Evolutionary conservation across 768 basidiomycete genomes (phyloP).

Genomic region (Tulasnella sp.): DNA sequence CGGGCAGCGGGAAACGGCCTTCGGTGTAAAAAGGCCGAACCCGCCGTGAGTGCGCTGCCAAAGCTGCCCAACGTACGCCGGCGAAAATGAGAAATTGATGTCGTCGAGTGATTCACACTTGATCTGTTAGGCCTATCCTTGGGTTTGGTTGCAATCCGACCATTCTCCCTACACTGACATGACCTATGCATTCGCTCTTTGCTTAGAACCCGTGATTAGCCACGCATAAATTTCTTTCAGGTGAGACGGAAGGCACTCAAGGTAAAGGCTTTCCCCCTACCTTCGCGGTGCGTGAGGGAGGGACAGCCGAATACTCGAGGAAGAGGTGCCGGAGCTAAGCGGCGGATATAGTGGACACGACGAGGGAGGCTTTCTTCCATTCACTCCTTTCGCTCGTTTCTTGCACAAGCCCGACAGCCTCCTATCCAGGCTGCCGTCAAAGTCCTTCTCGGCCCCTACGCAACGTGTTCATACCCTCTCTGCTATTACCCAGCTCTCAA

Average conservation of each 20-base stretch:
- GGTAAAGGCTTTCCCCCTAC: no score
- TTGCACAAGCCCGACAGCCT: conserved; percentile 1
- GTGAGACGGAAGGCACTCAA: no score
- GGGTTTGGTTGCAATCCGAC: no score
- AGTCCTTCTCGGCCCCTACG: background rate
- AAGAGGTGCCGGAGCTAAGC: background rate
- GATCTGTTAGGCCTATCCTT: no score
- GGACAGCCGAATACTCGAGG: no score
- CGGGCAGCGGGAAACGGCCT: background rate
- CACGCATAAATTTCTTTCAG: no score
- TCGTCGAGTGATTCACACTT: background rate
- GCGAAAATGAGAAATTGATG: background rate
- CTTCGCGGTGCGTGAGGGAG: no score
- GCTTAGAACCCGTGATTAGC: no score
- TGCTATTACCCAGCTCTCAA: background rate
- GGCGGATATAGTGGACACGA: background rate
- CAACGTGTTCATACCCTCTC: background rate
- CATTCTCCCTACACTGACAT: no score
- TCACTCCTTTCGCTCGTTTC: background rate
- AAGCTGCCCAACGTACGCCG: background rate
- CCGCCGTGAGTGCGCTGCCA: background rate
- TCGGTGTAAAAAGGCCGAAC: background rate
- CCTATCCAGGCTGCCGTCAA: conserved; percentile 3
- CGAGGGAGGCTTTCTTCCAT: background rate
- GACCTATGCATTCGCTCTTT: no score